These are phyloP conservation scores for Erythrophleum ivorense DNA, from an alignment of 331 rosid species.

Conservation along the genomic window DNA sequence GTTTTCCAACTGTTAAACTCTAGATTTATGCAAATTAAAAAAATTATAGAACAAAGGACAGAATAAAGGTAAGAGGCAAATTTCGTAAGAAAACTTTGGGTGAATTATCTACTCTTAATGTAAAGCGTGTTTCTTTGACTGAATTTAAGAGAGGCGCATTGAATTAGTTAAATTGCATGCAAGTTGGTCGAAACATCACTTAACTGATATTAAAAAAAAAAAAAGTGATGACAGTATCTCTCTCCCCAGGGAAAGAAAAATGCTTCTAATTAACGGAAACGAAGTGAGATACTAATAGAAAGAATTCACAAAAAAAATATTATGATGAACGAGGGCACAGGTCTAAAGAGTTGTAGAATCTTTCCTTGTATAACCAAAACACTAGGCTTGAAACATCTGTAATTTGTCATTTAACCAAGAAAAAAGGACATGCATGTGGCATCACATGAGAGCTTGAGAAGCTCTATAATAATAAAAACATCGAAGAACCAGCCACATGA, in stretches of 20 bases:
- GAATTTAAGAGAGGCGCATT: too few relatives aligned
- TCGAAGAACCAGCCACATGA: conserved; percentile 46
- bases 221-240: neutral
- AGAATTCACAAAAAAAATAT: conserved; percentile 29
- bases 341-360: conserved; percentile 41
- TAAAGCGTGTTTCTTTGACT: too few relatives aligned
- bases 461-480: neutral
- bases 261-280: neutral
- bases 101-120: too few relatives aligned
- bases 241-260: conserved; percentile 15
- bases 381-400: conserved; percentile 34
- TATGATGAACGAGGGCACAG: conserved; percentile 16
- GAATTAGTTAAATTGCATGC: too few relatives aligned
- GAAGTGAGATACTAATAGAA: conserved; percentile 43
- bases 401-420: conserved; percentile 43
- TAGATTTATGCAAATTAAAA: neutral
- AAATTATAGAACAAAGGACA: neutral
- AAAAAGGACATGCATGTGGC: conserved; percentile 51
- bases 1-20: neutral
- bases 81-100: too few relatives aligned
- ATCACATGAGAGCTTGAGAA: conserved; percentile 52
- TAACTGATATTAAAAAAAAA: neutral
- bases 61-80: too few relatives aligned
- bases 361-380: conserved; percentile 29
- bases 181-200: too few relatives aligned